Percentiles rank a stretch among this genome's conserved stretches.
Conservation (phyloP, 177 flowering plant genomes). For the Telopea speciosissima region DNA sequence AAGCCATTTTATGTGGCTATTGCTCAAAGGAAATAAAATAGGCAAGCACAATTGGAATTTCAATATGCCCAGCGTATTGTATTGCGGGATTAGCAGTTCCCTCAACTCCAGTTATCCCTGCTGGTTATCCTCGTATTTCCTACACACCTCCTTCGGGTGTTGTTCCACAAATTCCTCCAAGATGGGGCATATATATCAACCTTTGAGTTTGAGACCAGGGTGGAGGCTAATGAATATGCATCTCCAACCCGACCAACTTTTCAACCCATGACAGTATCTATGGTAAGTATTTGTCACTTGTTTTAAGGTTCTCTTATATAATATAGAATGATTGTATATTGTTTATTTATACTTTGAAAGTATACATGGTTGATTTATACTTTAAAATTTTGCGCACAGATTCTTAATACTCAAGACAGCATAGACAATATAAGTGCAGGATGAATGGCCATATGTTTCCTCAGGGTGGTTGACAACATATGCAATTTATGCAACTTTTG, state of each 20-base stretch:
- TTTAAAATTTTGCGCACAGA: slow-evolving; percentile 29
- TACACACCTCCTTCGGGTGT: slow-evolving; percentile 49
- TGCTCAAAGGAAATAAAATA: slow-evolving; percentile 86
- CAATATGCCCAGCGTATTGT: slow-evolving; percentile 51
- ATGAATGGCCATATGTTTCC: slow-evolving; percentile 41
- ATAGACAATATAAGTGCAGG: slow-evolving; percentile 59
- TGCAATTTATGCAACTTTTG: no score
- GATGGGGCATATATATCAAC: slow-evolving; percentile 64
- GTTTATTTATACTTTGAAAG: no score
- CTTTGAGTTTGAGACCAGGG: slow-evolving; percentile 59
- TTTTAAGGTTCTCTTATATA: not conserved
- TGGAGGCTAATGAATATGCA: slow-evolving; percentile 56
- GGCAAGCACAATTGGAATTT: slow-evolving; percentile 60
- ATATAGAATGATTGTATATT: no score
- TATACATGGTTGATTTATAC: not conserved
- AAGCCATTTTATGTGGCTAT: slow-evolving; percentile 84
- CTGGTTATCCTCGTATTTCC: slow-evolving; percentile 60
- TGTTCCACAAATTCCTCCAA: slow-evolving; percentile 45
- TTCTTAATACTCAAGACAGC: slow-evolving; percentile 44
- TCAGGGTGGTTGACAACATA: slow-evolving; percentile 31
- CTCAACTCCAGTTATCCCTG: slow-evolving; percentile 49
- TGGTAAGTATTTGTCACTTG: slow-evolving; percentile 20
- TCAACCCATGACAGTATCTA: slow-evolving; percentile 39
- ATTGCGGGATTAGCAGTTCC: slow-evolving; percentile 50
- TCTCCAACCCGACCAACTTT: slow-evolving; percentile 46